Evolutionary conservation across 2,329 filamentous ascomycete species (phyloP).

Genomic region (Rhexocercosporidium sp.): DNA sequence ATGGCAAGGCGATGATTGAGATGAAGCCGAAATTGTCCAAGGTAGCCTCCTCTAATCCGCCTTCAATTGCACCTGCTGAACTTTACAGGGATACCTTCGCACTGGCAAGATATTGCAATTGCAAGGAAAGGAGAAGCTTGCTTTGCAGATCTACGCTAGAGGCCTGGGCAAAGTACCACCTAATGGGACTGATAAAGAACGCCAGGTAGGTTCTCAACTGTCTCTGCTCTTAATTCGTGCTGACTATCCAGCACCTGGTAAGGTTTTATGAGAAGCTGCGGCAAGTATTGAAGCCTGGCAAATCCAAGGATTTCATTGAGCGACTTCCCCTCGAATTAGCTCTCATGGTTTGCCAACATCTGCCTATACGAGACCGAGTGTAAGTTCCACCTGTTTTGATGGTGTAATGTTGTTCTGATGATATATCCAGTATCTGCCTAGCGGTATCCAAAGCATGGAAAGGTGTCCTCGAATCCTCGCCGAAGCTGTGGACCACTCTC

Average conservation of each 20-base stretch:
- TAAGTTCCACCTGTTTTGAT: conserved; percentile 24
- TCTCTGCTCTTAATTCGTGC: neutral
- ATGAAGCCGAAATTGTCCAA: conserved; percentile 39
- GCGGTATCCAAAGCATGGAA: conserved; percentile 41
- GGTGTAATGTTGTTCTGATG: neutral
- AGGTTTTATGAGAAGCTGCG: conserved; percentile 39
- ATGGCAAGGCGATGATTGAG: conserved; percentile 43
- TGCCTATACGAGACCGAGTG: conserved; percentile 40
- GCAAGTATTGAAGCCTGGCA: conserved; percentile 32
- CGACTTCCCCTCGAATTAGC: conserved; percentile 43
- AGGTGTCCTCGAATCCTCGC: conserved; percentile 37
- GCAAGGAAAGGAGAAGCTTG: conserved; percentile 37
- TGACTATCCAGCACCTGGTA: conserved; percentile 39
- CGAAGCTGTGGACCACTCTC: conserved; percentile 40
- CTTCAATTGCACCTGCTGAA: conserved; percentile 3
- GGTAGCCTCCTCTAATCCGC: conserved; percentile 21
- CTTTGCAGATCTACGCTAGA: conserved; percentile 43
- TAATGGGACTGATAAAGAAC: conserved; percentile 37
- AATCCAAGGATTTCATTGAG: conserved; percentile 40
- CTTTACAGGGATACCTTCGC: conserved; percentile 41
- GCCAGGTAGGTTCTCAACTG: conserved; percentile 30
- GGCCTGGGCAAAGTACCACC: conserved; percentile 42
- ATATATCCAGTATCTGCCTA: conserved; percentile 36
- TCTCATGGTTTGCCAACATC: conserved; percentile 39
- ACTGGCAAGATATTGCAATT: conserved; percentile 42